Evolutionary conservation across 768 basidiomycete genomes (phyloP), one percentile per base, ranked within the genome.

Genomic region (Agaricus sinodeliciosus): DNA sequence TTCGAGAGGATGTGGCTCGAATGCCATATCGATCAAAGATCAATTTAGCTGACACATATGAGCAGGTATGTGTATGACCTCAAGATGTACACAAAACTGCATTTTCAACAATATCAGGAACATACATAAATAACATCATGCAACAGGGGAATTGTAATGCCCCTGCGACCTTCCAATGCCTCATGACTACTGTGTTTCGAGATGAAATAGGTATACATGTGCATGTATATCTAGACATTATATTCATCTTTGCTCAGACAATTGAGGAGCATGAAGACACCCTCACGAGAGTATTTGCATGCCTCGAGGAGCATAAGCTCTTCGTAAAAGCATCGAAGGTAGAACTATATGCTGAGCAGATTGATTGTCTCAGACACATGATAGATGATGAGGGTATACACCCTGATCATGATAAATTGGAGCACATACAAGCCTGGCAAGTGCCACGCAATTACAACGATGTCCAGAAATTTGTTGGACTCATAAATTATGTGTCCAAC

Each of bases 321-420:
- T 71, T 61, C 55, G 57, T 73, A 0, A 62, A 60, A 7, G 34
- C 44, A 3, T 44, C 56, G 9, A 75, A 74, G 54, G 44, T 63
- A 16, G 60, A 72, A 2, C 26, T 71, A 1, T 70, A 67, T 43
- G 56, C 67, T 0, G 36, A 56, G 8, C 19, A 42, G 3, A 50
- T 74, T 43, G 66, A 73, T 28, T 72, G 68, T 47, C 62, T 77
- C 0, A 73, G 75, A 0, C 71, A 75, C 43, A 43, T 69, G 0
- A 70, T 78, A 2, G 69, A 73, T 50, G 60, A 71, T 16, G 16
- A 60, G 2, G 72, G 76, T 0, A 60, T 77, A 0, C 67, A 71
- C 43, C 63, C 67, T 0, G 67, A 74, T 35, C 7, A 51, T 0
- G 67, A 75, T 54, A 77, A 76, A 54, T 50, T 76, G 46, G 46